These are phyloP conservation scores for Sugiyamaella chiloensis DNA, from an alignment of 805 yeast species.

Conservation along the genomic window DNA sequence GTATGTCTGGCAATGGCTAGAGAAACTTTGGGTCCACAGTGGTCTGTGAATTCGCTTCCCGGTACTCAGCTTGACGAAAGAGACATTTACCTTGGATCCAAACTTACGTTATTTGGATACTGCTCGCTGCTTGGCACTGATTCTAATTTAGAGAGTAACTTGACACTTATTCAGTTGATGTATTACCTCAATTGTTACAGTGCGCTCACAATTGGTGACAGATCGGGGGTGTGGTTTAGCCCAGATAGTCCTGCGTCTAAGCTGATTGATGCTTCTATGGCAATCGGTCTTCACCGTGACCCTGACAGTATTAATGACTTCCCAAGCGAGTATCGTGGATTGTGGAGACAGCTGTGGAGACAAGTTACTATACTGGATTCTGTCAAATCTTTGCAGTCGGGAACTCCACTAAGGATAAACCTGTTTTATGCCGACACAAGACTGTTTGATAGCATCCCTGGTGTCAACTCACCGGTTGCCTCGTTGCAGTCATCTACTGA, in stretches of 20 bases:
- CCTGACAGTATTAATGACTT: conserved; percentile 22
- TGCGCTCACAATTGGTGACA: conserved; percentile 13
- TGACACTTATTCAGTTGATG: conserved; percentile 25
- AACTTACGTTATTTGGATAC: conserved; percentile 12
- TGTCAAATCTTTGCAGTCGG: conserved; percentile 21
- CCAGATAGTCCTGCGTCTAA: conserved; percentile 20
- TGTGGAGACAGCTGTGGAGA: conserved; percentile 29
- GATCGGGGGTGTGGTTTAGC: conserved; percentile 18
- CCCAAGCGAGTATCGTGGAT: conserved; percentile 17
- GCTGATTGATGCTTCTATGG: conserved; percentile 24
- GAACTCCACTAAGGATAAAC: conserved; percentile 18
- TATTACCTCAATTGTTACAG: conserved; percentile 18
- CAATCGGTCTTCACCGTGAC: conserved; percentile 31
- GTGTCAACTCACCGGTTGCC: neutral
- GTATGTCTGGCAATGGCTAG: conserved; percentile 17
- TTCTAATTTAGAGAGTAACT: conserved; percentile 14
- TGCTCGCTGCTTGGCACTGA: conserved; percentile 15
- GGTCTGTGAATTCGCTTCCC: conserved; percentile 12
- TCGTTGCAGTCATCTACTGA: neutral
- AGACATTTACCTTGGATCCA: conserved; percentile 17
- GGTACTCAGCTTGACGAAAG: conserved; percentile 11
- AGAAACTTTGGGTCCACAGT: conserved; percentile 7
- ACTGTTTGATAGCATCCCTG: conserved; percentile 6
- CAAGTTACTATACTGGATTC: conserved; percentile 27
- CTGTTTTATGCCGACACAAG: conserved; percentile 18